A percentile compares a stretch with the other conserved stretches of the same genome.
These are phyloP conservation scores for Pichia sp. DNA, from an alignment of 1,139 yeast species.

Conservation along the genomic window DNA sequence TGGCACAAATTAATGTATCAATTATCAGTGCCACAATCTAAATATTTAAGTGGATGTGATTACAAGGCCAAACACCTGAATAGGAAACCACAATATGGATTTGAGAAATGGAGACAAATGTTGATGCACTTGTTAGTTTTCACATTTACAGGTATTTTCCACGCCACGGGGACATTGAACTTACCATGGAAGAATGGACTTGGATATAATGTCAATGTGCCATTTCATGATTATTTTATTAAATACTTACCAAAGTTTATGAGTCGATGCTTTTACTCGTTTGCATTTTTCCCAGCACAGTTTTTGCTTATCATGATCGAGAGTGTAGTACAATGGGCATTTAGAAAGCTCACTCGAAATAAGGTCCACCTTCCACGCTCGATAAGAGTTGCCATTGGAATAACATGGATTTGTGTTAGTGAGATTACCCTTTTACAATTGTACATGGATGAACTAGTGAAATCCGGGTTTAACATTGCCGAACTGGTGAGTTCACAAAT, in stretches of 20 bases:
- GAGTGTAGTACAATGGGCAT: neutral
- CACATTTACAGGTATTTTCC: slow-evolving; percentile 15
- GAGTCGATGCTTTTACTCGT: slow-evolving; percentile 17
- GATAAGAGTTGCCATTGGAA: slow-evolving; percentile 8
- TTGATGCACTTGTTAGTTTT: slow-evolving; percentile 13
- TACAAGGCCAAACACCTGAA: slow-evolving; percentile 2
- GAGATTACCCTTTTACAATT: slow-evolving; percentile 11
- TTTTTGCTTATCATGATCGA: slow-evolving; percentile 13
- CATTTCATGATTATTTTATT: slow-evolving; percentile 1
- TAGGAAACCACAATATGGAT: neutral
- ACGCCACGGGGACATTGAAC: slow-evolving; percentile 14
- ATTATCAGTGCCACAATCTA: slow-evolving; percentile 16
- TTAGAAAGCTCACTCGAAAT: neutral
- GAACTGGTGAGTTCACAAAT: slow-evolving; percentile 6
- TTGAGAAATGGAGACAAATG: slow-evolving; percentile 6
- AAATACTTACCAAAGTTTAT: neutral
- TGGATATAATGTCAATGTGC: slow-evolving; percentile 14
- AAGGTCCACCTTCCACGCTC: slow-evolving; percentile 3
- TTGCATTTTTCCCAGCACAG: slow-evolving; percentile 17
- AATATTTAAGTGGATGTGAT: slow-evolving; percentile 3
- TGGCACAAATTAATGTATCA: slow-evolving; percentile 20
- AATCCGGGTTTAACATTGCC: slow-evolving; percentile 14
- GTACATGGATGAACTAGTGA: slow-evolving; percentile 17
- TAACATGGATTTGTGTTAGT: slow-evolving; percentile 13
- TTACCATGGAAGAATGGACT: slow-evolving; percentile 13